Evolutionary conservation across 2,329 filamentous ascomycete genomes (phyloP), one percentile per base, ranked within the genome.

Genomic region (Pseudogymnoascus sp.): DNA sequence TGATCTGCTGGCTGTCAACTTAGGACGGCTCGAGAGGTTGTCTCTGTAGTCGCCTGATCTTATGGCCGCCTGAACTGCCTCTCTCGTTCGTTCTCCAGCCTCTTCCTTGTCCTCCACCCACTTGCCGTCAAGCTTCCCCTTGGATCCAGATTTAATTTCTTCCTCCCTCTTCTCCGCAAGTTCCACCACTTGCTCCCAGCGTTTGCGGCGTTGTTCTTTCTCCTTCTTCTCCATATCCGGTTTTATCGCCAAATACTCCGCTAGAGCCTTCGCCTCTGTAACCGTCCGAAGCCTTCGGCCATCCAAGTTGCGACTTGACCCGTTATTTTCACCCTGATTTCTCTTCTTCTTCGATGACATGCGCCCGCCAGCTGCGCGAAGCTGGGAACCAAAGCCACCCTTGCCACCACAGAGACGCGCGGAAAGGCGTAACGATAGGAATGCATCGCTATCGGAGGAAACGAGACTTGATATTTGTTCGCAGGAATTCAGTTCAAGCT

Each of bases 101-200:
- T 96, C 92, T 70, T 97, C 93, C 75, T 96, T 96, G 68, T 91
- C 89, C 74, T 99, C 95, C 42, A 97, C 87, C 92, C 93, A 99
- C 73, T 93, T 89, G 0, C 91, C 91, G 71, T 97, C 91, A 42
- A 97, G 76, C 74, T 88, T 82, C 62, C 87, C 85, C 69, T 85
- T 83, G 67, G 83, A 81, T 8, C 90, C 91, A 65, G 87, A 86
- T 75, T 85, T 88, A 61, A 97, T 84, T 72, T 96, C 93, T 37
- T 91, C 88, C 70, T 96, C 89, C 69, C 87, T 89, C 66, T 86
- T 84, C 74, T 97, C 93, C 0, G 95, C 88, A 64, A 88, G 82
- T 59, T 93, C 89, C 11, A 97, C 89, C 63, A 97, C 89, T 71
- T 93, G 85, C 74, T 96, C 88, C 91, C 92, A 96, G 59, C 93